These are phyloP conservation scores for Candida dubliniensis DNA, from an alignment of 1,139 yeast species.

Conservation along the genomic window DNA sequence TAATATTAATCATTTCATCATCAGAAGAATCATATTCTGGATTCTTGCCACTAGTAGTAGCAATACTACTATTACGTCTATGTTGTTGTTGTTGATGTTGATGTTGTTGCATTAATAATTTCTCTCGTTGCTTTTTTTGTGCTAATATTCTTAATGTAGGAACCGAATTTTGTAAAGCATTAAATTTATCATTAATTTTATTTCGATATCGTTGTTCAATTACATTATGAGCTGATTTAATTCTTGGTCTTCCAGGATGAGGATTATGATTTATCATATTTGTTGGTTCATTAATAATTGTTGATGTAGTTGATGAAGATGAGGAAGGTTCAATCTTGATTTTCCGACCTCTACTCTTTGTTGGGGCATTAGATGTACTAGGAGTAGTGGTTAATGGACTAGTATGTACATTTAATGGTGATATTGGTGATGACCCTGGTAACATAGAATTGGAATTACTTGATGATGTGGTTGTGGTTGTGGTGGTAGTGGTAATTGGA, in stretches of 20 bases:
- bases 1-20: constrained; percentile 17
- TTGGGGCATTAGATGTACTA: constrained; percentile 3
- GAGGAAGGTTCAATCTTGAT: not conserved
- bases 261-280: constrained; percentile 10
- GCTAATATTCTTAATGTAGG: constrained; percentile 41
- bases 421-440: constrained; percentile 8
- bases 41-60: constrained; percentile 19
- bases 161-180: constrained; percentile 40
- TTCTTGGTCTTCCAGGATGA: constrained; percentile 16
- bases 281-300: not conserved
- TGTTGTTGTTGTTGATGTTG: not conserved
- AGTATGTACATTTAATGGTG: constrained; percentile 7
- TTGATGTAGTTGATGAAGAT: not conserved
- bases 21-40: constrained; percentile 17
- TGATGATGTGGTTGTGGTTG: not conserved
- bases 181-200: constrained; percentile 46
- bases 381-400: constrained; percentile 1
- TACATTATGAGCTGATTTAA: constrained; percentile 43
- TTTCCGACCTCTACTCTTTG: constrained; percentile 1
- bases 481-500: not conserved
- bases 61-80: constrained; percentile 9
- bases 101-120: constrained; percentile 10
- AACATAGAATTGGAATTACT: not conserved
- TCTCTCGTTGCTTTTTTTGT: constrained; percentile 20
- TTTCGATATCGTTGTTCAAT: constrained; percentile 49